These are phyloP conservation scores for Penicillium antarcticum DNA, from an alignment of 495 filamentous ascomycete genomes.

Conservation along the genomic window DNA sequence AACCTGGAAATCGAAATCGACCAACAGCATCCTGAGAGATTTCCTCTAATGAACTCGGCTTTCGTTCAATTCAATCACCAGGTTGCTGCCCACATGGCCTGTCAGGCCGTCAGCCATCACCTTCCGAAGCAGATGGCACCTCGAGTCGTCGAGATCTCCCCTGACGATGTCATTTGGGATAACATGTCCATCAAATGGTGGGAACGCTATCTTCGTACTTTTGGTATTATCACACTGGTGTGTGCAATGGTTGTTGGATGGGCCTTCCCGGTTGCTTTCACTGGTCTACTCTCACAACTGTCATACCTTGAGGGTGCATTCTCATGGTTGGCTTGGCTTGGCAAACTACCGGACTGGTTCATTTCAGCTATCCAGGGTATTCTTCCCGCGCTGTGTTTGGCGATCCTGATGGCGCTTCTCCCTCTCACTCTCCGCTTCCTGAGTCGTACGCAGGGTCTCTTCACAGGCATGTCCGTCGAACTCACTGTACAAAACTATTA, in stretches of 20 bases:
- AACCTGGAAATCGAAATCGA: slow-evolving; percentile 94
- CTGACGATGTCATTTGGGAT: slow-evolving; percentile 93
- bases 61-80: slow-evolving; percentile 99
- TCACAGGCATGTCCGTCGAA: slow-evolving; percentile 78
- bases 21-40: slow-evolving; percentile 80
- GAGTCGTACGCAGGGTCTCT: slow-evolving; percentile 69
- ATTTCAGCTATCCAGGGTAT: slow-evolving; percentile 81
- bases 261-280: slow-evolving; percentile 89
- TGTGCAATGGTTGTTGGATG: slow-evolving; percentile 79
- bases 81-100: slow-evolving; percentile 96
- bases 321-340: slow-evolving; percentile 69
- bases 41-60: slow-evolving; percentile 93
- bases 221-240: slow-evolving; percentile 62
- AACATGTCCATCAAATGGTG: slow-evolving; percentile 98
- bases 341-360: slow-evolving; percentile 56
- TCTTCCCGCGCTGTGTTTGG: slow-evolving; percentile 73
- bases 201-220: slow-evolving; percentile 77
- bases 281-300: slow-evolving; percentile 75
- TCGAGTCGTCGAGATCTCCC: slow-evolving; percentile 86
- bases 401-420: slow-evolving; percentile 74
- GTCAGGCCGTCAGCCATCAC: slow-evolving; percentile 88
- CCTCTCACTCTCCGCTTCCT: slow-evolving; percentile 76
- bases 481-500: slow-evolving; percentile 88
- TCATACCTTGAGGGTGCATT: slow-evolving; percentile 61
- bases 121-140: slow-evolving; percentile 93